Evolutionary conservation across 1,284 basidiomycete genomes (phyloP), one percentile per base, ranked within the genome.

Genomic region (Phaffia rhodozyma): DNA sequence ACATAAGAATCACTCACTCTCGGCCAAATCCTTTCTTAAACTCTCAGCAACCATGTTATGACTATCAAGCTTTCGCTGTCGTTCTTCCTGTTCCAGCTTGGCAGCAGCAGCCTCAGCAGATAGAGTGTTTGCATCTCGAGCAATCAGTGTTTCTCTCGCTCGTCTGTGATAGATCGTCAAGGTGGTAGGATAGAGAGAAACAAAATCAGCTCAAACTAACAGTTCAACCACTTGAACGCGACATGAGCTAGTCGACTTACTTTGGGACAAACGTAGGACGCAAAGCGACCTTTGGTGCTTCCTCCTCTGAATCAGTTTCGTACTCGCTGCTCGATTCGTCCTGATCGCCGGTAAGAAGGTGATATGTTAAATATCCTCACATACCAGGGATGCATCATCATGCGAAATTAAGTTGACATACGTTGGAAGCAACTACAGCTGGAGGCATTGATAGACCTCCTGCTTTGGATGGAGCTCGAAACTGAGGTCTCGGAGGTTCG

Each of bases 231-330:
- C 5, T 16, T 11, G 13, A 16, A 43, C 38, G 38, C 38, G 38
- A 43, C 38, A 58, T 48, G 58, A 20, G 38, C 30, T 25, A 20
- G 50, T 61, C 67, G 47, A 78, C 84, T 60, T 72, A 91, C 89
- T 93, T 94, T 62, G 89, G 87, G 18, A 94, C 82, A 72, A 94
- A 96, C 0, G 93, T 84, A 1, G 92, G 91, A 68, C 91, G 83
- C 74, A 91, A 89, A 78, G 67, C 80, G 66, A 76, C 86, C 81
- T 71, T 69, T 5, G 72, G 70, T 4, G 70, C 69, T 53, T 78
- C 76, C 27, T 74, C 83, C 49, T 74, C 73, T n/a, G 83, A 86
- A 58, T 84, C 85, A n/a, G 75, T 75, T 62, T 77, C 77, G 68
- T 87, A 83, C 76, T 87, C 86, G 71, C 85, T 86, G 52, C 85